Base-by-base conservation (phyloP, 768 basidiomycete species). In the Naganishia onofrii region DNA sequence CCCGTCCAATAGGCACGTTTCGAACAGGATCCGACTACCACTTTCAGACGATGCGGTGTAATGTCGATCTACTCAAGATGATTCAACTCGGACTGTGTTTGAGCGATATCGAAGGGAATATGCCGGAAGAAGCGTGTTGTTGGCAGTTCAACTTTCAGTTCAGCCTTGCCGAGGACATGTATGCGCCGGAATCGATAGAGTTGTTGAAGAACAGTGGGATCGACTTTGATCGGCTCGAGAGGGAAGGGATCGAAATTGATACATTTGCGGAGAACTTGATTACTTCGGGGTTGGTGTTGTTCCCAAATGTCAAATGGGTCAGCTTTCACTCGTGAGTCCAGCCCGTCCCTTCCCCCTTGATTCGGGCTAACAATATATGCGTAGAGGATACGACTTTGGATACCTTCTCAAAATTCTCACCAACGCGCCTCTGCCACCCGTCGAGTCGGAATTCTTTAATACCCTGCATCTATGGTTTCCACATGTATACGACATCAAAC, bases 61-160 rank as follows among this genome's bases (percentile, higher is more conserved):
- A 99, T 82, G 96, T 98, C 76, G 96, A 99, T 85, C 84, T 98
- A 58, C 86, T 99, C 74, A 93, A 92, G 84, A 91, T 98, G 82
- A 97, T 99, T 63, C 96, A 99, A 83, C 88, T 98, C 71, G 96
- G 96, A 6, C 86, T 99, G 73, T 96, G 96, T 7, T 84, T 99
- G 32, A 89, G 91, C 48, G 93, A 98, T 80, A 93, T 94, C 79
- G 87, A 96, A 36, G 96, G 96, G 5, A 89, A 93, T 77, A 88
- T 89, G 69, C 92, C 94, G 74, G 94, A 95, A 66, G 60, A 63
- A 19, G 87, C 89, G 42, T 90, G 90, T 34, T 96, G 94, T 66
- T 99, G 96, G 96, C 96, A 99, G 81, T 99, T 99, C 84, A 99
- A 99, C 81, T 98, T 99, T 84, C 87, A 86, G 78, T 99, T 98